These are phyloP conservation scores for Narthecium ossifragum DNA, from an alignment of 106 monocot species.

Conservation along the genomic window DNA sequence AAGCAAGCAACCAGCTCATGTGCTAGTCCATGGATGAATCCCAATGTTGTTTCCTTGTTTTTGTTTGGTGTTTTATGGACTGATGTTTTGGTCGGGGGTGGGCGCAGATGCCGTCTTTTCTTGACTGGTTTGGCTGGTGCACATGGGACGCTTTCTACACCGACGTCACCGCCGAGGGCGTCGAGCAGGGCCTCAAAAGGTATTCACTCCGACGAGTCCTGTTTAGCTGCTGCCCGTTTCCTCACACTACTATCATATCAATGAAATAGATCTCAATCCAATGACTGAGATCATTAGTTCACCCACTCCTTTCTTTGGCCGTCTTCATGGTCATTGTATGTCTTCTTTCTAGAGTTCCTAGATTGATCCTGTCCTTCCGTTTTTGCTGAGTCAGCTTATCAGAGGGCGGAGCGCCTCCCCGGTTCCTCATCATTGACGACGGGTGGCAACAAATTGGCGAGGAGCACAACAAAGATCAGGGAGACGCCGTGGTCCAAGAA, in stretches of 20 bases:
- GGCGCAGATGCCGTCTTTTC: conserved; percentile 55
- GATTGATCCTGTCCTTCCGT: neutral
- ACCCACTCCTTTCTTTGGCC: neutral
- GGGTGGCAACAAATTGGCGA: conserved; percentile 82
- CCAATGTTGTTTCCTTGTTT: neutral
- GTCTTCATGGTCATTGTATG: neutral
- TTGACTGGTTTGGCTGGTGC: conserved; percentile 93
- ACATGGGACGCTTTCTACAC: conserved; percentile 95
- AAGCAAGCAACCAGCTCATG: too few relatives aligned
- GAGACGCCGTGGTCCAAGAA: conserved; percentile 43
- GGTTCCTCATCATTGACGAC: conserved; percentile 75
- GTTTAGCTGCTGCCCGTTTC: too few relatives aligned
- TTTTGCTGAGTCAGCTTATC: conserved; percentile 30
- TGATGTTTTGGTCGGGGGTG: neutral
- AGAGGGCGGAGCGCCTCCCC: conserved; percentile 67
- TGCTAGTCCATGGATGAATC: too few relatives aligned
- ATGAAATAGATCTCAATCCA: too few relatives aligned
- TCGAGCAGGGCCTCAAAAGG: conserved; percentile 59
- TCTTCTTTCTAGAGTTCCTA: neutral
- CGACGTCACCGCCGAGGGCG: conserved; percentile 79
- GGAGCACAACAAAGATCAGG: conserved; percentile 37
- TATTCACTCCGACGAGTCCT: too few relatives aligned
- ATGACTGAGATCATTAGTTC: too few relatives aligned
- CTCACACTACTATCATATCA: too few relatives aligned
- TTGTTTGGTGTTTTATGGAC: neutral